These are phyloP conservation scores for Wickerhamomyces sp. DNA, from an alignment of 1,139 yeast genomes.

Conservation along the genomic window DNA sequence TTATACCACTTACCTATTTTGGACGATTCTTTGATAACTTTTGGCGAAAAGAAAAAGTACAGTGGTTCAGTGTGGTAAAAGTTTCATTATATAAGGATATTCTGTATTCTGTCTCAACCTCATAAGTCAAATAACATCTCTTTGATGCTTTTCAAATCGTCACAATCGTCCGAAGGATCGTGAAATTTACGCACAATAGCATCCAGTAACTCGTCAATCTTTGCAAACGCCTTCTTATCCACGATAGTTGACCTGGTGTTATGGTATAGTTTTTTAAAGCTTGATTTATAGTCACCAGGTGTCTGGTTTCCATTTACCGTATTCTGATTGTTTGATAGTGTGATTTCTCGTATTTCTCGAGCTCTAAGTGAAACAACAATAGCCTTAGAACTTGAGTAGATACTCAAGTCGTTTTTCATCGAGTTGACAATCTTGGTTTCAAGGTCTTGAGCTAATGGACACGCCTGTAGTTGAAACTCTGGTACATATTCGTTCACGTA, in stretches of 20 bases:
- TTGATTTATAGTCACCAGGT: slow-evolving; percentile 1
- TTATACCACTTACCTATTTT: no score
- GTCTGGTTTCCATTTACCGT: neutral
- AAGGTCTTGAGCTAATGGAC: slow-evolving; percentile 41
- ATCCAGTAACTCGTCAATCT: slow-evolving; percentile 3
- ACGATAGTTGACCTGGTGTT: slow-evolving; percentile 3
- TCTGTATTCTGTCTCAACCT: no score
- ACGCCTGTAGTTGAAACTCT: slow-evolving; percentile 34
- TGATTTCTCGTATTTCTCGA: slow-evolving; percentile 51
- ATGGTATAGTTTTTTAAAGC: slow-evolving; percentile 3
- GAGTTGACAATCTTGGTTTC: slow-evolving; percentile 48
- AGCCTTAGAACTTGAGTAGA: slow-evolving; percentile 23
- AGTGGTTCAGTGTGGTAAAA: no score
- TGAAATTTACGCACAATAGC: neutral
- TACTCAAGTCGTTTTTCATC: slow-evolving; percentile 51
- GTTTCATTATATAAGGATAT: no score
- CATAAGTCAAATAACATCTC: neutral
- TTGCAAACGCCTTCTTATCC: neutral
- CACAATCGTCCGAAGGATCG: neutral
- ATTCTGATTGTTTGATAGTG: slow-evolving; percentile 29
- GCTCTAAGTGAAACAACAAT: slow-evolving; percentile 46
- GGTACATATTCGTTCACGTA: slow-evolving; percentile 22
- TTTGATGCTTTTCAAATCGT: neutral
- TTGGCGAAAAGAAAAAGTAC: no score
- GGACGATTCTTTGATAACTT: no score